A percentile compares a stretch with the other conserved stretches of the same genome.
These are phyloP conservation scores for Colletotrichum limetticola DNA, from an alignment of 2,329 filamentous ascomycete species.

Conservation along the genomic window DNA sequence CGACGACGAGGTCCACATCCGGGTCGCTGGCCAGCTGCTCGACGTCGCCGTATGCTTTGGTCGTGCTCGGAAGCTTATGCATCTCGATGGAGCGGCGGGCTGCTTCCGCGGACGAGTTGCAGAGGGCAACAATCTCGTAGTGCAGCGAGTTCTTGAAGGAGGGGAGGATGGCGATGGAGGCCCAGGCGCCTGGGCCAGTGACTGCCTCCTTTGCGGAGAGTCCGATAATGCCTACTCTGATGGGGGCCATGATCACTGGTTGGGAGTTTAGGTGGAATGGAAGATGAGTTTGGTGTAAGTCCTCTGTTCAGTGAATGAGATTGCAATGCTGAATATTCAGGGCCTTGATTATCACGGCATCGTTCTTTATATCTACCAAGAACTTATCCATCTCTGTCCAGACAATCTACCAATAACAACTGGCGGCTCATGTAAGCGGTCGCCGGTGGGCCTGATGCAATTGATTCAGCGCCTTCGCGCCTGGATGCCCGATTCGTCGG, in stretches of 20 bases:
- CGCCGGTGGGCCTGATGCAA: neutral
- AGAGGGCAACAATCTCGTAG: slow-evolving; percentile 62
- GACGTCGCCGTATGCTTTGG: slow-evolving; percentile 62
- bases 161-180: slow-evolving; percentile 65
- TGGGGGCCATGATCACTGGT: slow-evolving; percentile 45
- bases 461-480: neutral
- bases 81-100: slow-evolving; percentile 54
- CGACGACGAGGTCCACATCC: slow-evolving; percentile 65
- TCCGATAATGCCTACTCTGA: slow-evolving; percentile 67
- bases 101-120: slow-evolving; percentile 59
- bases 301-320: neutral
- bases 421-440: neutral
- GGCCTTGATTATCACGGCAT: neutral
- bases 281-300: neutral
- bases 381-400: neutral
- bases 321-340: neutral
- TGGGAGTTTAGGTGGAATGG: neutral
- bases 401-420: neutral
- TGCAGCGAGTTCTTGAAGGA: slow-evolving; percentile 55
- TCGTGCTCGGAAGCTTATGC: slow-evolving; percentile 52
- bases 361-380: neutral
- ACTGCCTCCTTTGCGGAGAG: slow-evolving; percentile 62
- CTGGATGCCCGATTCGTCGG: neutral
- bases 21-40: slow-evolving; percentile 58
- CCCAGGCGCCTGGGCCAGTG: slow-evolving; percentile 61